Conservation (phyloP, 2,329 filamentous ascomycete species). For the Mariannaea sp. region DNA sequence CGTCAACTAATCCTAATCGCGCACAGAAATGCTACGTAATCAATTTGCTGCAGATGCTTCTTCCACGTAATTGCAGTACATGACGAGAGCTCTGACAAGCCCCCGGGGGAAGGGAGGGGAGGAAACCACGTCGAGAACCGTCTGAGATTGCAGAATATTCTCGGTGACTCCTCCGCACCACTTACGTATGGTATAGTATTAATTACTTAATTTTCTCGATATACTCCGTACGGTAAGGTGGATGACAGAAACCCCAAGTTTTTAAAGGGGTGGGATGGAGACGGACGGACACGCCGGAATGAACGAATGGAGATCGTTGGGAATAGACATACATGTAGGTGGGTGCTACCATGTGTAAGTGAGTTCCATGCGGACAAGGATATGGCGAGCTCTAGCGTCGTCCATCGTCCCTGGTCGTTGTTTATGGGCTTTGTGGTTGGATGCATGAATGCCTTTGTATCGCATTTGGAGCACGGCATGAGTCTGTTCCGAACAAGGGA, state of each 20-base stretch:
- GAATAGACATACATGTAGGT: neutral
- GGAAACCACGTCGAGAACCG: too few relatives aligned
- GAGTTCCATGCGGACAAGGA: constrained; percentile 1
- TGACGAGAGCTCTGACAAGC: too few relatives aligned
- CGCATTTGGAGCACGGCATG: constrained; percentile 20
- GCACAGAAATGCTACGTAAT: constrained; percentile 10
- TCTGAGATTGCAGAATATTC: too few relatives aligned
- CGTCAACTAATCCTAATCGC: too few relatives aligned
- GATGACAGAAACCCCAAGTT: too few relatives aligned
- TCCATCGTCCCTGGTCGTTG: neutral
- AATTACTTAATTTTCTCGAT: too few relatives aligned
- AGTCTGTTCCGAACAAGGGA: constrained; percentile 10
- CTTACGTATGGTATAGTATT: too few relatives aligned
- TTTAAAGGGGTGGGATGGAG: neutral
- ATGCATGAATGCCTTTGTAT: constrained; percentile 14
- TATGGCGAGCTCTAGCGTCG: neutral
- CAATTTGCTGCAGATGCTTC: too few relatives aligned
- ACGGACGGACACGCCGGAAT: constrained; percentile 8
- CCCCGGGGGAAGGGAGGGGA: too few relatives aligned
- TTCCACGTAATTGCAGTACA: too few relatives aligned
- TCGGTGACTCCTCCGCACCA: too few relatives aligned
- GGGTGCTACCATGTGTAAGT: neutral
- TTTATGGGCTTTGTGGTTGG: neutral
- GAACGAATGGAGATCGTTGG: neutral
- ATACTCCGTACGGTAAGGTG: too few relatives aligned